Conservation (phyloP, 2,329 filamentous ascomycete genomes). For the Fusarium tjaetaba region DNA sequence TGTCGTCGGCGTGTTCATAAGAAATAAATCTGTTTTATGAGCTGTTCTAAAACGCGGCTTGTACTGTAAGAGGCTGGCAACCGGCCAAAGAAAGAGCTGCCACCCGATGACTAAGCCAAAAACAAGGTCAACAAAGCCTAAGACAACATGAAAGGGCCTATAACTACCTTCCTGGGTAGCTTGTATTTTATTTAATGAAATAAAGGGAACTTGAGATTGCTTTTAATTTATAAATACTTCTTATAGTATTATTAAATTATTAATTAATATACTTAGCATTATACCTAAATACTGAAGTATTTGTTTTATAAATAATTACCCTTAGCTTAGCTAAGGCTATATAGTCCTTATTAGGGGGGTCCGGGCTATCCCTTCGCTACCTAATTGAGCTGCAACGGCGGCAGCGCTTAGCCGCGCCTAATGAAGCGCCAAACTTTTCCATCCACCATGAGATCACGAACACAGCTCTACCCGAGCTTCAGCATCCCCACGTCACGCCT, state of each 20-base stretch:
- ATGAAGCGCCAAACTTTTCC: constrained; percentile 37
- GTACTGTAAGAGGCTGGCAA: constrained; percentile 1
- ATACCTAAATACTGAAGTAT: too few species aligned
- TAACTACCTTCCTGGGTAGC: background rate
- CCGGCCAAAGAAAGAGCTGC: background rate
- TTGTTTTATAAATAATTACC: too few species aligned
- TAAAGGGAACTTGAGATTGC: rapidly evolving
- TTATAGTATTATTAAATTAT: background rate
- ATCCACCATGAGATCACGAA: constrained; percentile 43
- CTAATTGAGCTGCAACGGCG: background rate
- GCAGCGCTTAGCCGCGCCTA: constrained; percentile 39
- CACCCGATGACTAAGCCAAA: constrained; percentile 10
- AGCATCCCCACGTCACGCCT: constrained; percentile 29
- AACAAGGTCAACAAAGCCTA: background rate
- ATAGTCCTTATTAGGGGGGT: constrained; percentile 11
- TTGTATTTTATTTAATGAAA: background rate
- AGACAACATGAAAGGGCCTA: background rate
- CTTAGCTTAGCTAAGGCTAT: background rate
- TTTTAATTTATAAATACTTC: background rate
- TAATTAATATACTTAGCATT: rapidly evolving
- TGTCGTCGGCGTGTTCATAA: background rate
- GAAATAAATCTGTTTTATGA: background rate
- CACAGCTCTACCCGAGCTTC: constrained; percentile 34
- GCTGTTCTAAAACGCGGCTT: background rate
- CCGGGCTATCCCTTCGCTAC: background rate